Percentiles rank a stretch among this genome's conserved stretches.
Evolutionary conservation across 352 stramenopile genomes (phyloP).

Genomic region (Globisporangium cylindrosporum): DNA sequence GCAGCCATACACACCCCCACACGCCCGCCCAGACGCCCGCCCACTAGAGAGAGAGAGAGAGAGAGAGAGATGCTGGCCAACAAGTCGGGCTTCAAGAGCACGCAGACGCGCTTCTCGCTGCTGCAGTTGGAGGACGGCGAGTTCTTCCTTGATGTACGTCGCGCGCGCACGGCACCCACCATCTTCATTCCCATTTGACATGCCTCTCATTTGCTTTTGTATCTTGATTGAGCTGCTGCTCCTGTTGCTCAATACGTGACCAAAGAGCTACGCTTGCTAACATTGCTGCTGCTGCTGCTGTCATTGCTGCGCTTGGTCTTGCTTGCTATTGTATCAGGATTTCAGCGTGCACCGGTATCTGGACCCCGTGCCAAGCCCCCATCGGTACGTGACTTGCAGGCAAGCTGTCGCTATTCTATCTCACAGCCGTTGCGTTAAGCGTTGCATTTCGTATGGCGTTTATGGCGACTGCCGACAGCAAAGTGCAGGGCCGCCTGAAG

Average conservation of each 20-base stretch:
- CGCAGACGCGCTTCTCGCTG: slow-evolving; percentile 86
- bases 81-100: slow-evolving; percentile 24
- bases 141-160: slow-evolving; percentile 90
- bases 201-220: not conserved
- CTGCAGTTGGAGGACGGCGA: slow-evolving; percentile 93
- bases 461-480: slow-evolving; percentile 29
- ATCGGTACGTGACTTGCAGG: slow-evolving; percentile 31
- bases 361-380: slow-evolving; percentile 45
- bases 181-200: not conserved
- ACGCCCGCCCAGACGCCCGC: too few species aligned
- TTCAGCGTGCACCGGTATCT: slow-evolving; percentile 82
- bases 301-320: not conserved
- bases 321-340: slow-evolving; percentile 40
- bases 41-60: not conserved
- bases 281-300: slow-evolving; percentile 7
- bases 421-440: not conserved
- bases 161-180: not conserved
- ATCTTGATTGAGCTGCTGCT: not conserved
- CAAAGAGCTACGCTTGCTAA: not conserved
- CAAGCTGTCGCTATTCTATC: not conserved
- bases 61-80: slow-evolving; percentile 15
- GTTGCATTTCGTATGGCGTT: slow-evolving; percentile 3
- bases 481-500: slow-evolving; percentile 80
- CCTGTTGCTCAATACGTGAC: not conserved
- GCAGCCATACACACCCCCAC: too few species aligned